These are phyloP conservation scores for Iberis pinnata DNA, from an alignment of 345 rosid genomes.

Conservation along the genomic window DNA sequence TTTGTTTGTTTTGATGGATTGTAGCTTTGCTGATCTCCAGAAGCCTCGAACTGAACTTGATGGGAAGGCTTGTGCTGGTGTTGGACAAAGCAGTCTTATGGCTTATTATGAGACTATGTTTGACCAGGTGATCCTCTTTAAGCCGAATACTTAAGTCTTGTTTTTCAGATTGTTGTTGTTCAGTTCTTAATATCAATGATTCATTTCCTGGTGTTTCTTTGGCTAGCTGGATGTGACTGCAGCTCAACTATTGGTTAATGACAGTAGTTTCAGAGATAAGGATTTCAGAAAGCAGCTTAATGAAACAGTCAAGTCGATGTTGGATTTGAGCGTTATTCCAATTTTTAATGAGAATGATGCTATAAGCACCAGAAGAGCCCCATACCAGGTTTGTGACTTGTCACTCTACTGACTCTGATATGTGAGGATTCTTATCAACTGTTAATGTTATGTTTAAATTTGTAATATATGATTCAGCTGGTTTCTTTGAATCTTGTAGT, in stretches of 20 bases:
- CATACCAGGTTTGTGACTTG: slow-evolving; percentile 64
- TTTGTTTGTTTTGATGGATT: slow-evolving; percentile 12
- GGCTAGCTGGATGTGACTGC: slow-evolving; percentile 89
- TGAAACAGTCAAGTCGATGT: slow-evolving; percentile 67
- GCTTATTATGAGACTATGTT: slow-evolving; percentile 89
- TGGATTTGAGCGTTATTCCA: slow-evolving; percentile 69
- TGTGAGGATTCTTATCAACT: not conserved
- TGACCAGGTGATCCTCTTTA: slow-evolving; percentile 44
- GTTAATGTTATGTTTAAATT: no score
- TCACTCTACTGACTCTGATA: slow-evolving; percentile 4
- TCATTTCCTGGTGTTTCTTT: slow-evolving; percentile 2
- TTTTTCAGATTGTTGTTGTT: not conserved
- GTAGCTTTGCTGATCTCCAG: slow-evolving; percentile 93
- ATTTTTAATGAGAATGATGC: slow-evolving; percentile 98
- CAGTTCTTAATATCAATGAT: slow-evolving; percentile 1
- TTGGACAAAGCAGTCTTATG: slow-evolving; percentile 96
- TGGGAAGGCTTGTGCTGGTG: slow-evolving; percentile 99
- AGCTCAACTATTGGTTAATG: slow-evolving; percentile 92
- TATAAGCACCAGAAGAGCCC: slow-evolving; percentile 93
- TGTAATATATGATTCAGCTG: no score
- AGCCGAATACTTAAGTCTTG: not conserved
- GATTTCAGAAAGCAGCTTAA: slow-evolving; percentile 77
- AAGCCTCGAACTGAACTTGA: slow-evolving; percentile 83
- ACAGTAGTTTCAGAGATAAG: slow-evolving; percentile 68
- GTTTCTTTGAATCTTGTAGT: not conserved